Percentiles rank a stretch among this genome's conserved stretches.
These are phyloP conservation scores for Magnolia sinica DNA, from an alignment of 164 flowering plant genomes.

Conservation along the genomic window DNA sequence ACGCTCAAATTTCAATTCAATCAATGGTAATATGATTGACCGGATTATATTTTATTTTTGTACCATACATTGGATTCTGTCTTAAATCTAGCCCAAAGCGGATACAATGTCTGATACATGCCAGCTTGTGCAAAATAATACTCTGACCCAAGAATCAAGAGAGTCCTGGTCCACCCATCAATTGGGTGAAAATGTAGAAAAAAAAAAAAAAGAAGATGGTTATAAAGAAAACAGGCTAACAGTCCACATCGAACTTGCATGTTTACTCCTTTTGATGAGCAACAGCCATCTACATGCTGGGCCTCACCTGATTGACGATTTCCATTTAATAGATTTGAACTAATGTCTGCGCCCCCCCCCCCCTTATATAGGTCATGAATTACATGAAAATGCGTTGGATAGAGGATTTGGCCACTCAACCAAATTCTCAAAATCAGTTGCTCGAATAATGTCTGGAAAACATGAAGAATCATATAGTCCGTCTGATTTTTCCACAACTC, in stretches of 20 bases:
- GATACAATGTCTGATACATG: too few relatives aligned
- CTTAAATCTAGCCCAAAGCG: background rate
- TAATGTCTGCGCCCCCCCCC: too few relatives aligned
- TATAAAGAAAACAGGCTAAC: background rate
- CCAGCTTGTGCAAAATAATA: too few relatives aligned
- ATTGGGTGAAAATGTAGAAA: too few relatives aligned
- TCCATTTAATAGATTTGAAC: background rate
- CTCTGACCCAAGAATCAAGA: too few relatives aligned
- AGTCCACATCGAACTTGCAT: background rate
- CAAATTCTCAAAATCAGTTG: constrained; percentile 30
- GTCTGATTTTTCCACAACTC: constrained; percentile 15
- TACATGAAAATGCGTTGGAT: background rate
- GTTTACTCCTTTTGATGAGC: background rate
- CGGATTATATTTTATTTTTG: too few relatives aligned
- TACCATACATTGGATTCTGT: background rate
- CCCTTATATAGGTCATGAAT: background rate
- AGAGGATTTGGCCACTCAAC: constrained; percentile 34
- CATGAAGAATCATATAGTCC: background rate
- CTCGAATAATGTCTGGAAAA: background rate
- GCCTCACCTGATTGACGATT: background rate
- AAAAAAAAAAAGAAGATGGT: too few relatives aligned
- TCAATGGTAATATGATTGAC: background rate
- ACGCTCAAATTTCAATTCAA: background rate
- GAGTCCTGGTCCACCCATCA: too few relatives aligned
- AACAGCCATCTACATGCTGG: background rate